Evolutionary conservation across 2,329 filamentous ascomycete species (phyloP).

Genomic region (Byssochlamys sp.): DNA sequence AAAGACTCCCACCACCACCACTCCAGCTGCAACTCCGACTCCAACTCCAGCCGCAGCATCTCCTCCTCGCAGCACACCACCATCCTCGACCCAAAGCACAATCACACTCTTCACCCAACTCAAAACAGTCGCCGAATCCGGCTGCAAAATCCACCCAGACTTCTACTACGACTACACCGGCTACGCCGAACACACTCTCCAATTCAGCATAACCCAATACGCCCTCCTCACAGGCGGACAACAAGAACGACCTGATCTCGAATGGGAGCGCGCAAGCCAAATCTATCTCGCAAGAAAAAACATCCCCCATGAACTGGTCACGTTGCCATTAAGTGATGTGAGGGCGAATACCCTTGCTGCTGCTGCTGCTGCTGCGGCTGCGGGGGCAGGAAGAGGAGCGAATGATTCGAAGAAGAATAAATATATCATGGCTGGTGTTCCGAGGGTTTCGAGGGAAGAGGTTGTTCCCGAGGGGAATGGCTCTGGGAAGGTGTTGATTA

Average conservation of each 20-base stretch:
- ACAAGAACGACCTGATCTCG: not conserved
- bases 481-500: not conserved
- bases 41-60: not conserved
- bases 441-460: not conserved
- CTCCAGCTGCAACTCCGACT: not conserved
- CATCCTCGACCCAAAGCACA: not conserved
- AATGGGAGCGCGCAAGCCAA: not conserved
- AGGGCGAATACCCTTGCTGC: too few relatives aligned
- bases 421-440: not conserved
- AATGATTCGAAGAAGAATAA: not conserved
- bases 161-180: not conserved
- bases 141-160: not conserved
- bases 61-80: not conserved
- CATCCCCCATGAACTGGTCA: not conserved
- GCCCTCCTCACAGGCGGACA: not conserved
- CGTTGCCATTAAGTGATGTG: not conserved
- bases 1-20: not conserved
- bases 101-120: slow-evolving; percentile 2
- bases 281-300: not conserved
- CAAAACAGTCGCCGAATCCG: not conserved
- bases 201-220: not conserved
- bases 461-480: not conserved
- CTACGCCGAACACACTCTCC: not conserved
- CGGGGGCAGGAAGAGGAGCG: too few relatives aligned
- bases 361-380: too few relatives aligned